Percentiles rank a stretch among this genome's conserved stretches.
Evolutionary conservation across 495 filamentous ascomycete genomes (phyloP).

Genomic region (Rostrohypoxylon terebratum): DNA sequence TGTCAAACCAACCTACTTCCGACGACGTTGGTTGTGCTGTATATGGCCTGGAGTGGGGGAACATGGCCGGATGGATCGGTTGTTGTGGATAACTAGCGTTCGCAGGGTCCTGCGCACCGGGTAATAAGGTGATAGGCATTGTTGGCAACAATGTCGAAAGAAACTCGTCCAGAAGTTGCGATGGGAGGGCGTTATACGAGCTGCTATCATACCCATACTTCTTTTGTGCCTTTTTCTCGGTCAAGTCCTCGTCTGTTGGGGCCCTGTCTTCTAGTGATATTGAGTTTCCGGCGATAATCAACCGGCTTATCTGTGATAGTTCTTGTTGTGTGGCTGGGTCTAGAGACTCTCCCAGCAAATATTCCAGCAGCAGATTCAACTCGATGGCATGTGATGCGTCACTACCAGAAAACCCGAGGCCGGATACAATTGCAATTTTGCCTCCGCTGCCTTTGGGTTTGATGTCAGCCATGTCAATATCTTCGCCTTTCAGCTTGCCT

Average conservation of each 20-base stretch:
- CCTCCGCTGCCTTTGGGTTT: slow-evolving; percentile 53
- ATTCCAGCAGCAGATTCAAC: slow-evolving; percentile 84
- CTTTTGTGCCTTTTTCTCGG: slow-evolving; percentile 63
- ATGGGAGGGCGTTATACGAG: slow-evolving; percentile 85
- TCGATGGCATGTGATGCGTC: slow-evolving; percentile 75
- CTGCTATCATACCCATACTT: slow-evolving; percentile 96
- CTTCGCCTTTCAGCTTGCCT: slow-evolving; percentile 51
- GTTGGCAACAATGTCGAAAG: slow-evolving; percentile 82
- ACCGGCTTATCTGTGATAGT: slow-evolving; percentile 77
- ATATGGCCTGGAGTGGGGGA: slow-evolving; percentile 78
- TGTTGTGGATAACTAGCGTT: slow-evolving; percentile 85
- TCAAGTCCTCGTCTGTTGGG: slow-evolving; percentile 47
- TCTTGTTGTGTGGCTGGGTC: slow-evolving; percentile 67
- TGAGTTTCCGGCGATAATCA: slow-evolving; percentile 94
- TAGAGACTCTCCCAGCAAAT: slow-evolving; percentile 83
- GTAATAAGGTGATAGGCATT: slow-evolving; percentile 83
- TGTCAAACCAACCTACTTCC: slow-evolving; percentile 83
- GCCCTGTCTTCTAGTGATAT: slow-evolving; percentile 63
- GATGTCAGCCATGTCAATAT: slow-evolving; percentile 59
- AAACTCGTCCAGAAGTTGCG: slow-evolving; percentile 84
- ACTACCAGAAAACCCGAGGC: slow-evolving; percentile 81
- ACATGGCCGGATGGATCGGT: slow-evolving; percentile 84
- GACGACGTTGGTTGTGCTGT: slow-evolving; percentile 58
- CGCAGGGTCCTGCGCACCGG: slow-evolving; percentile 80
- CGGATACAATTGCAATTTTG: slow-evolving; percentile 90